A percentile compares a stretch with the other conserved stretches of the same genome.
These are phyloP conservation scores for Ceratocystis alfenasii DNA, from an alignment of 2,329 filamentous ascomycete genomes.

Conservation along the genomic window DNA sequence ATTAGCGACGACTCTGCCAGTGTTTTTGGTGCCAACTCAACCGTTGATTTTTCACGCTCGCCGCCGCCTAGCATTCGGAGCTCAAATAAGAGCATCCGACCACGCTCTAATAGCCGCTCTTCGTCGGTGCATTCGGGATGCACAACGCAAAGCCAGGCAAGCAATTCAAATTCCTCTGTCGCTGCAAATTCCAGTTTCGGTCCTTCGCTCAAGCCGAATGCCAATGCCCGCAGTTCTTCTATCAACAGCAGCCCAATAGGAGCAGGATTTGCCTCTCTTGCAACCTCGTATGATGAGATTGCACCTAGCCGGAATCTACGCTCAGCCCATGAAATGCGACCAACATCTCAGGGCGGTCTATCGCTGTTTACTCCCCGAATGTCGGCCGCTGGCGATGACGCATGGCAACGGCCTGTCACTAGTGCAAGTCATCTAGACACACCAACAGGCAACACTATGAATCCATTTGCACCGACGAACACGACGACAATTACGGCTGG, in stretches of 20 bases:
- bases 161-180: not conserved
- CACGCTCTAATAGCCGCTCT: constrained; percentile 16
- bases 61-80: constrained; percentile 43
- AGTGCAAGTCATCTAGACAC: constrained; percentile 27
- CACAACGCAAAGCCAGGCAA: constrained; percentile 7
- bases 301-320: constrained; percentile 14
- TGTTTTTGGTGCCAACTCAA: constrained; percentile 38
- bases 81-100: constrained; percentile 34
- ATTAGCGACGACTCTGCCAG: constrained; percentile 48
- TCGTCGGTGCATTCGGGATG: constrained; percentile 21
- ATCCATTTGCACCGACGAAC: constrained; percentile 22
- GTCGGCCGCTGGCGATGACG: constrained; percentile 23
- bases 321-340: constrained; percentile 20
- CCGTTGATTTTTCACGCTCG: constrained; percentile 47
- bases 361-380: constrained; percentile 14
- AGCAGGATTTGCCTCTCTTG: constrained; percentile 3
- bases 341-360: constrained; percentile 10
- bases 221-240: not conserved
- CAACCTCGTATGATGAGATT: not conserved
- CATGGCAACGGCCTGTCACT: constrained; percentile 27
- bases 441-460: not conserved
- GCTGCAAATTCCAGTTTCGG: constrained; percentile 12
- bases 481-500: constrained; percentile 26
- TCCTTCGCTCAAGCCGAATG: constrained; percentile 14
- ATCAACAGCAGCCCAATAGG: not conserved